Conservation (phyloP, 75 land plant genomes). For the Picea glauca region DNA sequence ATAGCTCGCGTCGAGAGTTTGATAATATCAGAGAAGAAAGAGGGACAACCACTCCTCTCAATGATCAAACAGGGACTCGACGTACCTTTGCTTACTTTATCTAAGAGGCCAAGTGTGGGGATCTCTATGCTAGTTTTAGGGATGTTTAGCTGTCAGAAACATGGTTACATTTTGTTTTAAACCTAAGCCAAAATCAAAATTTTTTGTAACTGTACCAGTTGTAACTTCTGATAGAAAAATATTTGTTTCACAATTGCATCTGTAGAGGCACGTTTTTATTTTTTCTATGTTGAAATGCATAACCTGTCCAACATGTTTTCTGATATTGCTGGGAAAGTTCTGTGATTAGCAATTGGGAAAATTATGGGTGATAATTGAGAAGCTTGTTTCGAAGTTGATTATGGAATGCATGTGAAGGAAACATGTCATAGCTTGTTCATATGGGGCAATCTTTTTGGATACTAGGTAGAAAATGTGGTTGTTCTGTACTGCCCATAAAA, state of each 20-base stretch:
- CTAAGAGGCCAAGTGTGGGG: not conserved
- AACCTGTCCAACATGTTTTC: no score
- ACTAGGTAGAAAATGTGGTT: not conserved
- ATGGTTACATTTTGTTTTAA: no score
- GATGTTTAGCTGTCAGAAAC: no score
- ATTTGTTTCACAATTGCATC: not conserved
- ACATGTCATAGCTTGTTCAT: not conserved
- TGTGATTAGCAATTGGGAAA: no score
- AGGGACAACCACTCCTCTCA: not conserved
- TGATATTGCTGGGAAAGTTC: no score
- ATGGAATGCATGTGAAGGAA: not conserved
- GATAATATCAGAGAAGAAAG: slow-evolving; percentile 12
- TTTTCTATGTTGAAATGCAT: no score
- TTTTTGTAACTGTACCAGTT: no score
- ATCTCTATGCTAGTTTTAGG: no score
- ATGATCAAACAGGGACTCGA: not conserved
- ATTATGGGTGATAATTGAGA: no score
- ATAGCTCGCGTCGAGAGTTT: slow-evolving; percentile 4
- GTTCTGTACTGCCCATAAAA: not conserved
- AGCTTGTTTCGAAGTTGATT: not conserved
- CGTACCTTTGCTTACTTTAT: not conserved
- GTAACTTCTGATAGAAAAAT: not conserved
- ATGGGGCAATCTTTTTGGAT: not conserved
- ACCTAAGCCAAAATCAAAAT: no score
- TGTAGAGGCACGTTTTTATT: not conserved